Conservation (phyloP, 2,329 filamentous ascomycete species). For the Diaporthe citrichinensis region DNA sequence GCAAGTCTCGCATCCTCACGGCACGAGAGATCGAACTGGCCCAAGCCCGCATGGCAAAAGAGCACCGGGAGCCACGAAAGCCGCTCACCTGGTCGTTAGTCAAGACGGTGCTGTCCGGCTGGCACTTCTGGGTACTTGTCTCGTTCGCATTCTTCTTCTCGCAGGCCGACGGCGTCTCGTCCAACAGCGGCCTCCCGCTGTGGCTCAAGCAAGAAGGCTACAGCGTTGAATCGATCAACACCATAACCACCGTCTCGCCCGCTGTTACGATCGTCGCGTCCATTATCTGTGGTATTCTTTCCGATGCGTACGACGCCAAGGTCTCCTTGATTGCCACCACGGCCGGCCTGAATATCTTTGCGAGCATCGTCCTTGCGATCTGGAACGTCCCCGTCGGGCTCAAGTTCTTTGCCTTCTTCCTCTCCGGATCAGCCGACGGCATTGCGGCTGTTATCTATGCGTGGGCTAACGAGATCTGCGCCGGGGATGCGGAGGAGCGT, state of each 20-base stretch:
- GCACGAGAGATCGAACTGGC: slow-evolving; percentile 46
- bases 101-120: not conserved
- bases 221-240: slow-evolving; percentile 18
- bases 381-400: slow-evolving; percentile 9
- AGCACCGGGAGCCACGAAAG: slow-evolving; percentile 1
- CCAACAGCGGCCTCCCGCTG: slow-evolving; percentile 45
- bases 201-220: slow-evolving; percentile 11
- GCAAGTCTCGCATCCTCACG: slow-evolving; percentile 47
- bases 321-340: not conserved
- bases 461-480: slow-evolving; percentile 53
- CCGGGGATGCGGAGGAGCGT: slow-evolving; percentile 50
- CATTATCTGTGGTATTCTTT: slow-evolving; percentile 13
- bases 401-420: slow-evolving; percentile 26
- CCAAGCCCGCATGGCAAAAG: slow-evolving; percentile 42
- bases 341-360: slow-evolving; percentile 6
- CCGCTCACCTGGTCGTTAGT: not conserved
- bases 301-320: slow-evolving; percentile 15
- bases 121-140: slow-evolving; percentile 19
- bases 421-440: not conserved
- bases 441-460: slow-evolving; percentile 43
- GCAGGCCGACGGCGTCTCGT: slow-evolving; percentile 67
- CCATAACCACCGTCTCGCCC: slow-evolving; percentile 12
- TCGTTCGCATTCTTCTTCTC: slow-evolving; percentile 68
- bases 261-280: slow-evolving; percentile 10
- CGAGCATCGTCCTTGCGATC: not conserved